Evolutionary conservation across 2,329 filamentous ascomycete species (phyloP), one percentile per base, ranked within the genome.

Genomic region (Hymenoscyphus scutula): DNA sequence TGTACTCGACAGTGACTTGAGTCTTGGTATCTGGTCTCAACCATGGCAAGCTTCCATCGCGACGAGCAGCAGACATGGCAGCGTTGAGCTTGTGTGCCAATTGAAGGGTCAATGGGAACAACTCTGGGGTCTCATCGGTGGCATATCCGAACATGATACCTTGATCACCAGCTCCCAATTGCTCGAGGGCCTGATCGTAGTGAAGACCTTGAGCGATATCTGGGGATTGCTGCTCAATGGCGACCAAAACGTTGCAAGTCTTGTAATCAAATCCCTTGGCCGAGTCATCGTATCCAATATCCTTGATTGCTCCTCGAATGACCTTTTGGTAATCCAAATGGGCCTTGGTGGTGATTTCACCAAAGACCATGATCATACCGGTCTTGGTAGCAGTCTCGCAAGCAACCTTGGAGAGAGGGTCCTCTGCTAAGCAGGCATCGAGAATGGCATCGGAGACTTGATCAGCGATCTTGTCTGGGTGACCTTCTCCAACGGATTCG

Each of bases 101-200:
- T 75, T 94, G 86, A 72, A 98, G 85, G 74, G 94, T 98, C 75
- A 99, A 84, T 71, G 95, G 95, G 77, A 98, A 91, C 73, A 96
- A 87, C 84, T 99, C 95, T 67, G 94, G 93, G 74, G 95, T 98
- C 87, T 99, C 95, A 76, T 99, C 95, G 75, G 95, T 97, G 79
- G 95, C 95, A 86, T 99, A 99, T 75, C 95, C 95, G 81, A 99
- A 99, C 95, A 99, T 99, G 85, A 99, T 97, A 85, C 95, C 95
- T 85, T 99, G 95, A 82, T 99, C 95, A 89, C 95, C 95, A 68
- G 95, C 95, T 80, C 95, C 95, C 70, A 99, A 89, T 82, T 96
- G 89, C 88, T 99, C 95, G 57, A 99, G 89, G 71, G 92, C 92
- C 84, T 97, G 86, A 71, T 99, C 95, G 80, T 96, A 96, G 85